A percentile compares a stretch with the other conserved stretches of the same genome.
Evolutionary conservation across 2,329 filamentous ascomycete species (phyloP).

Genomic region (Pezizomycotina sp.): DNA sequence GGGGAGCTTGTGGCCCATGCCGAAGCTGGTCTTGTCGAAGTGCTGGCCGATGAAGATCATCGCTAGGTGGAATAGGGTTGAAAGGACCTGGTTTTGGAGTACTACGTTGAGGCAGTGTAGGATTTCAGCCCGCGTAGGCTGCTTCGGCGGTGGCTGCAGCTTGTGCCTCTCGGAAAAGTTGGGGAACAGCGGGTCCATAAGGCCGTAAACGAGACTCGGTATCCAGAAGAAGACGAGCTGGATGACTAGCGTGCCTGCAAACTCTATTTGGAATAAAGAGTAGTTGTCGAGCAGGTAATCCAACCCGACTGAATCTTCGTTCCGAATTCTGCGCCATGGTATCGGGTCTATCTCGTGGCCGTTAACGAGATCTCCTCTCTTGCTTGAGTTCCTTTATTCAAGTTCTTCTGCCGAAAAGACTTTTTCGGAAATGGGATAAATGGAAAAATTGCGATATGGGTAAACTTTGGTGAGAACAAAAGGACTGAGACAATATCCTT

Average conservation of each 20-base stretch:
- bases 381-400: no score
- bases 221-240: slow-evolving; percentile 36
- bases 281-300: slow-evolving; percentile 22
- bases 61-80: slow-evolving; percentile 28
- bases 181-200: slow-evolving; percentile 34
- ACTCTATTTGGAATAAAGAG: slow-evolving; percentile 29
- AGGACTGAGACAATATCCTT: no score
- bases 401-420: no score
- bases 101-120: slow-evolving; percentile 33
- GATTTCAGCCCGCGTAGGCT: slow-evolving; percentile 35
- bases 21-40: slow-evolving; percentile 26
- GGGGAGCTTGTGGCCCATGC: slow-evolving; percentile 31
- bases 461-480: no score
- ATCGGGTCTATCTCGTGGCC: no score
- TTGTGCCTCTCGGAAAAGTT: slow-evolving; percentile 38
- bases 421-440: no score
- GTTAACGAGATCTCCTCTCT: no score
- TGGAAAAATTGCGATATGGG: no score
- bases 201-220: slow-evolving; percentile 32
- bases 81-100: slow-evolving; percentile 35
- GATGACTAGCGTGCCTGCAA: slow-evolving; percentile 30
- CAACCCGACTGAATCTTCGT: no score
- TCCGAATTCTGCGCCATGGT: no score
- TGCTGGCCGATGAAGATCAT: slow-evolving; percentile 23
- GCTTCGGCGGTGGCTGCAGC: slow-evolving; percentile 37